phyloP scores from a whole-genome alignment of 2,329 filamentous ascomycete species.

The Fusarium euwallaceae region DNA sequence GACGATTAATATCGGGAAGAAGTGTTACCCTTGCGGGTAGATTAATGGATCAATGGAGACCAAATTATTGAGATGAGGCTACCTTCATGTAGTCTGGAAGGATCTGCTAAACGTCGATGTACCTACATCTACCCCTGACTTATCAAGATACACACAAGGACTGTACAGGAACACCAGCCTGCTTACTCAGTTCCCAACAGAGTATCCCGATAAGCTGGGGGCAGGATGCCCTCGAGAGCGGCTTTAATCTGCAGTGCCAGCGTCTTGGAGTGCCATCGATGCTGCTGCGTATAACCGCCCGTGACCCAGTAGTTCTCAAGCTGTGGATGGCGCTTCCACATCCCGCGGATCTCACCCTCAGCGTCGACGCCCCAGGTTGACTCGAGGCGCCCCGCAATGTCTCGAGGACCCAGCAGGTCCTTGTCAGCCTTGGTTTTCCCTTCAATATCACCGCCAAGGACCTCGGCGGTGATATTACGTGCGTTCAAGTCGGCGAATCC shows the following conservation, averaged over 20 bases:
- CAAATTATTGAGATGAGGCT: neutral
- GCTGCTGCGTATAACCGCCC: constrained; percentile 32
- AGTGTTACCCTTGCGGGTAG: neutral
- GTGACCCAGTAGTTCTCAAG: constrained; percentile 37
- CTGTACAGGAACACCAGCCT: neutral
- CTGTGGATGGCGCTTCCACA: constrained; percentile 35
- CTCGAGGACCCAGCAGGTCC: neutral
- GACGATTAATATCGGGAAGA: neutral
- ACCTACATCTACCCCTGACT: neutral
- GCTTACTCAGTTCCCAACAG: neutral
- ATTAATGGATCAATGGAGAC: neutral
- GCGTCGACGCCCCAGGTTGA: constrained; percentile 33
- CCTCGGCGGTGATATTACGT: neutral
- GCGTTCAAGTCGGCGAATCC: constrained; percentile 25
- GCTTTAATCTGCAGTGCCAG: constrained; percentile 37
- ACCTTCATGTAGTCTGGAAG: no score
- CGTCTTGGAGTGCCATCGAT: constrained; percentile 32
- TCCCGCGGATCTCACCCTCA: constrained; percentile 35
- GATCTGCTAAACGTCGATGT: neutral
- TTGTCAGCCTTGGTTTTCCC: neutral
- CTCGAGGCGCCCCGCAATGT: constrained; percentile 21
- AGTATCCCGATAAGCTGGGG: constrained; percentile 28
- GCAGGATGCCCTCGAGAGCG: constrained; percentile 17
- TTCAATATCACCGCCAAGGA: neutral
- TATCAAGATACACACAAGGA: neutral